Base-by-base conservation (phyloP, 2,329 filamentous ascomycete genomes). In the Diplodia corticola region DNA sequence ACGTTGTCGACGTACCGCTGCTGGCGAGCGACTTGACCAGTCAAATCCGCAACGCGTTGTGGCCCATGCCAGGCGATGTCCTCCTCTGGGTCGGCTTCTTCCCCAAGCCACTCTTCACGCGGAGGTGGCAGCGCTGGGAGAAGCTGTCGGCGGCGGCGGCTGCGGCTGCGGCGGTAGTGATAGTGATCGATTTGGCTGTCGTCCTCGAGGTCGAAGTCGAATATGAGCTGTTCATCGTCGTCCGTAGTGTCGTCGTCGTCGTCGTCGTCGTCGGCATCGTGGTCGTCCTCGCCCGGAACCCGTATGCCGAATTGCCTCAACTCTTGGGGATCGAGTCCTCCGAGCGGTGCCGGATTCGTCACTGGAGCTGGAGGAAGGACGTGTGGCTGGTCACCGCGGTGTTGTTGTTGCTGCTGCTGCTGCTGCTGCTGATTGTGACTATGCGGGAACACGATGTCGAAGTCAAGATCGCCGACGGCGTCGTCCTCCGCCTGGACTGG, bases 201-300 rank as follows among this genome's bases (percentile, higher is more conserved):
- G 17, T 61, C 57, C 3, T 49, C 57, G 15, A 61, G 28, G 40
- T 61, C 57, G 4, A 61, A 24, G 26, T 61, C 57, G 40, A 61
- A 61, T 12, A 61, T 61, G 40, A 61, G 26, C 0, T 28, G 35
- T 20, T 61, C 57, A 2, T 49, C 44, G 1, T 61, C 57, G 3
- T 50, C 28, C 0, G n/a, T n/a, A n/a, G n/a, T n/a, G n/a, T n/a
- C n/a, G n/a, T 26, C 26, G 4, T 22, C 44, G 12, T 2, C 12
- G 15, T n/a, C 24, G 5, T 59, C 54, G 54, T 12, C 30, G 2
- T 17, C 22, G 9, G 9, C n/a, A 15, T 28, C 13, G 35, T 20
- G 24, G 5, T 17, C 15, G 17, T 28, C 1, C 4, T n/a, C 17
- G 26, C 17, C 48, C 9, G 46, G 20, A 12, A n/a, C 5, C 20